Base-by-base conservation (phyloP, 164 flowering plant species). In the Nelumbo lutea region DNA sequence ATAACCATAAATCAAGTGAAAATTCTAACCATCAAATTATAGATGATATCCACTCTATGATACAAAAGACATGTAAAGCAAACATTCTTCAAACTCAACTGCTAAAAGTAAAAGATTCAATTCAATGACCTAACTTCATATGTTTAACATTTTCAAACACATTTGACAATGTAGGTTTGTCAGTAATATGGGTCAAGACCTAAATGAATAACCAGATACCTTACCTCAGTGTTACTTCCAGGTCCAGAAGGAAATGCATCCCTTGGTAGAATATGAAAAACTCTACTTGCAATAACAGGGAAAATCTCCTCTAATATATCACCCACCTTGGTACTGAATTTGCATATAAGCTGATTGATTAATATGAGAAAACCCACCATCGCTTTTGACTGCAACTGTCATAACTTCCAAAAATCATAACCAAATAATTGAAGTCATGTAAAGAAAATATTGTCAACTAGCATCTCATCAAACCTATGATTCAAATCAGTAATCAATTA, bases 261-360 rank as follows among this genome's bases (percentile, higher is more conserved):
- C 66, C 80, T 77, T 50, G 92, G 96, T 10, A 96, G 89, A 66
- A 91, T 74, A 74, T 74, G 80, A 66, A 96, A 87, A 14, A 86
- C 77, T 71, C 89, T 82, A 75, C 87, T 78, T 52, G 90, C 92
- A 81, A 96, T 86, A 59, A 79, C 76, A 62, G 99, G 99, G 79
- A 85, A 96, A 58, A 96, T 83, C 77, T 90, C 91, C 66, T 86
- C 96, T 83, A 96, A 51, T 73, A 96, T 90, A 68, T 79, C 91
- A 61, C 66, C 76, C 51, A 91, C 81, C 40, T 67, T 73, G 47
- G 87, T 71, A 68, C 63, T 82, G 86, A 96, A 96, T 75, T 96
- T 96, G 85, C 94, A 84, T 48, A 93, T 96, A 2, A 96, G 91
- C 76, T 96, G 99, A 83, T 93, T 93, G 62, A 93, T 86, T 66